Conservation (phyloP, 306 rosid species). For the Ormosia emarginata region DNA sequence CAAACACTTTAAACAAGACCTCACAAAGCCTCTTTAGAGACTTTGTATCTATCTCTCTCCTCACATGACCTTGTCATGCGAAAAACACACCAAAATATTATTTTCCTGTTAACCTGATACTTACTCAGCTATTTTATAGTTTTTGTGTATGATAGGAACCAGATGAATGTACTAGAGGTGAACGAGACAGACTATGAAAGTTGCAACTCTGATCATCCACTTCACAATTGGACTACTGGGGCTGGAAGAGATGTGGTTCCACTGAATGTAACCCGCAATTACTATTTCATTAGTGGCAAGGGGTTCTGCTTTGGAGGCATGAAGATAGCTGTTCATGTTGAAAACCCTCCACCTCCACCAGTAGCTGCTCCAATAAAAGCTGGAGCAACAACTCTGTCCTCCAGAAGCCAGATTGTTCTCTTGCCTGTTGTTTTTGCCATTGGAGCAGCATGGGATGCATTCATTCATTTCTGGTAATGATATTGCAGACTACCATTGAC, state of each 20-base stretch:
- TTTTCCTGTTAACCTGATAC: not conserved
- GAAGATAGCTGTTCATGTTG: constrained; percentile 72
- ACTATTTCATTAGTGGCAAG: constrained; percentile 78
- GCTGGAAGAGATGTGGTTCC: constrained; percentile 96
- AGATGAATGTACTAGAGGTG: constrained; percentile 75
- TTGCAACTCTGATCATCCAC: constrained; percentile 68
- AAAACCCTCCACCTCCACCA: constrained; percentile 76
- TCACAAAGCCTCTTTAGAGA: too few species aligned
- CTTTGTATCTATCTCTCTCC: not conserved
- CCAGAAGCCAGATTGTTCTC: constrained; percentile 35
- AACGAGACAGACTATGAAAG: constrained; percentile 75
- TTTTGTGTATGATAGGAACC: constrained; percentile 96
- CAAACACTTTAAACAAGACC: not conserved
- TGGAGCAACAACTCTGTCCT: constrained; percentile 24
- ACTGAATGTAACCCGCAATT: constrained; percentile 65
- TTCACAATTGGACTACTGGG: constrained; percentile 78
- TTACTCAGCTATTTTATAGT: constrained; percentile 34
- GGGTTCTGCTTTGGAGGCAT: constrained; percentile 91
- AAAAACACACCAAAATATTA: not conserved
- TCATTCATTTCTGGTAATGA: constrained; percentile 39
- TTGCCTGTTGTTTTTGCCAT: constrained; percentile 56
- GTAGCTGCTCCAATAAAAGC: constrained; percentile 33
- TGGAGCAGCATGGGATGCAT: constrained; percentile 61
- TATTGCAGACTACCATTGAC: not conserved
- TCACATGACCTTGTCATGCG: not conserved